phyloP scores from a whole-genome alignment of 164 flowering plant species.

The Berberis thunbergii region DNA sequence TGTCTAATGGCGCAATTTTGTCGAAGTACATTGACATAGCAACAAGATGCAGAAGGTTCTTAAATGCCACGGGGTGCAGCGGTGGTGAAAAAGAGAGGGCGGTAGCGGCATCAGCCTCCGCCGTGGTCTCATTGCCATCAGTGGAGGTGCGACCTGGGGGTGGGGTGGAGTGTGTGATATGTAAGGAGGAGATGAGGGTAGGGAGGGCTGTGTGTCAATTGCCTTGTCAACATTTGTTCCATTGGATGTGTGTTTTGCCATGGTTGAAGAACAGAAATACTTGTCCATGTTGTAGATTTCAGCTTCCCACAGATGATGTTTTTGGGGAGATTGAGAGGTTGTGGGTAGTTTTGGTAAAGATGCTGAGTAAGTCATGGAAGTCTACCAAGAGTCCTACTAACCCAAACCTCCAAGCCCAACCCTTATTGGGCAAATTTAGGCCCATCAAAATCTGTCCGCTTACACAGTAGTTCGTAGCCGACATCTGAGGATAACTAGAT shows the following conservation, averaged over 20 bases:
- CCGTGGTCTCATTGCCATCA: conserved; percentile 62
- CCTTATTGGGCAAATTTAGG: too few species aligned
- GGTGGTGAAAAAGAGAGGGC: conserved; percentile 17
- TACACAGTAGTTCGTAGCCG: too few species aligned
- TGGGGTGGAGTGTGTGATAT: conserved; percentile 54
- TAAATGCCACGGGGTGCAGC: conserved; percentile 16
- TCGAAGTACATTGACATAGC: conserved; percentile 34
- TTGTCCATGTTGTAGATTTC: conserved; percentile 80
- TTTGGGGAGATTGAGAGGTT: conserved; percentile 74
- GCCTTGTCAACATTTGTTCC: conserved; percentile 86
- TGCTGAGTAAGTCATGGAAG: too few species aligned
- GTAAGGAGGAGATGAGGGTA: conserved; percentile 62
- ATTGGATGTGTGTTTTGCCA: conserved; percentile 74
- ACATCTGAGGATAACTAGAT: too few species aligned
- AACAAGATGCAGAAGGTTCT: conserved; percentile 43
- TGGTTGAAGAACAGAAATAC: conserved; percentile 78
- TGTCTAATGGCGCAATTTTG: conserved; percentile 19
- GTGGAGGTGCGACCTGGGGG: conserved; percentile 30
- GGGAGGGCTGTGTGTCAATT: conserved; percentile 73
- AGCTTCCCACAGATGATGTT: conserved; percentile 73
- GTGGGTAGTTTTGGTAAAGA: conserved; percentile 37
- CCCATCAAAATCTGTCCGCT: too few species aligned
- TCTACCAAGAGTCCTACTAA: too few species aligned
- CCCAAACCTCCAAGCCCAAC: too few species aligned
- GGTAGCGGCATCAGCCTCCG: conserved; percentile 47